Base-by-base conservation (phyloP, 768 basidiomycete species). In the Naganishia vishniacii region DNA sequence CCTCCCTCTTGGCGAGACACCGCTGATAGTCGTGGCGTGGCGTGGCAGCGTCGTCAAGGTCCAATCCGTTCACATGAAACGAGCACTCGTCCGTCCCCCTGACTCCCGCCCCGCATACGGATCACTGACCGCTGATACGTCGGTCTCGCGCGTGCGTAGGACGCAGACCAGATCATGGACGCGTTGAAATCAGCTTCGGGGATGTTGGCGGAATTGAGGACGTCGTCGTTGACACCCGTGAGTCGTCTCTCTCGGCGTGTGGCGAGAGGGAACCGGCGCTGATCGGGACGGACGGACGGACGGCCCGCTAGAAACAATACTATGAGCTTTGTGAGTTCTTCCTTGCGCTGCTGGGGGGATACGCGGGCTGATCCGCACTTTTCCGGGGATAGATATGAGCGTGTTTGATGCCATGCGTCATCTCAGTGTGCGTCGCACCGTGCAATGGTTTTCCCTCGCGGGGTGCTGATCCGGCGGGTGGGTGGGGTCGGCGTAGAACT, bases 141-240 rank as follows among this genome's bases (percentile, higher is more conserved):
- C n/a, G n/a, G n/a, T n/a, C n/a, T n/a, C n/a, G 25, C 34, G 12
- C 15, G 25, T 26, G n/a, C 44, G 12, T 72, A 95, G 92, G 91
- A 98, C 77, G 79, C 85, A 69, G 94, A 98, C 80, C 89, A 92
- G 74, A 86, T 98, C 67, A 99, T 99, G 95, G 94, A 99, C 77
- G 94, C 91, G 13, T 82, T 98, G 72, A 98, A 99, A 80, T 88
- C 88, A 64, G 93, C 95, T 1, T 95, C 92, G 73, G 83, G 92
- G 64, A 98, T 98, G 94, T 85, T 99, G 56, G 90, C 91, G 12
- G 95, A 98, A 74, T 82, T 98, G 25, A 83, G 95, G 62, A 98
- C 94, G 0, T 91, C 89, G 1, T 89, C 89, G 11, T 82, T 98
- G 68, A 88, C 89, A 1, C 78, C 78, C 11, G 66, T 67, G 29